Base-by-base conservation (phyloP, 176 grass and related monocot genomes). In the Lolium rigidum region DNA sequence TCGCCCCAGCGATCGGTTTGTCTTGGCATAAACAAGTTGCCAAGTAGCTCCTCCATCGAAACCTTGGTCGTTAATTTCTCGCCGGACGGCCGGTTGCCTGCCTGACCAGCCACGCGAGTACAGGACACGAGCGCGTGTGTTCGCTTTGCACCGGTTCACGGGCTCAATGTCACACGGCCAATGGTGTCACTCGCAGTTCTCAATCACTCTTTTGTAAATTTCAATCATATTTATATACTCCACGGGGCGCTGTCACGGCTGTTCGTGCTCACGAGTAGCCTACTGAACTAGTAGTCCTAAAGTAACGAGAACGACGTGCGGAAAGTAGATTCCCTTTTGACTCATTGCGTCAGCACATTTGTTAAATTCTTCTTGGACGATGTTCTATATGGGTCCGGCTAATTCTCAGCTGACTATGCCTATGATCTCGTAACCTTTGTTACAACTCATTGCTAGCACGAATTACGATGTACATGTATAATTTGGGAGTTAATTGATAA, bases 1-100 rank as follows among this genome's bases (percentile, higher is more conserved):
- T 50, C 76, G 31, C 46, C 46, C 70, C 51, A 51, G 67, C 67
- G 89, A 61, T 43, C 80, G 47, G 68, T 61, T 76, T 58, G 87
- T 70, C 80, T 28, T 58, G 16, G 51, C 60, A 74, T 43, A 39
- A 46, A 70, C 41, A 1, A 28, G 11, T 39, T 26, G 69, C 69
- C 69, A 28, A 51, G 9, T 15, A 15, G 51, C 51, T 54, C 51
- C 15, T 54, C 51, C 4, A 5, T 54, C 5, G 51, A 54, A 54
- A 17, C 4, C 51, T 17, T 54, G 31, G 31, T 35, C 31, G 31
- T 35, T 35, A 35, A 35, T 35, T 35, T 35, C 31, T 35, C 31
- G 31, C 31, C 31, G 31, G 31, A 35, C 31, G 31, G 31, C 31
- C 3, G 31, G 31, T 35, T 31, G 28, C 28, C 28, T 31, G 28